Base-by-base conservation (phyloP, 192 early-diverging fungal genomes). In the Phlyctochytrium planicorne region DNA sequence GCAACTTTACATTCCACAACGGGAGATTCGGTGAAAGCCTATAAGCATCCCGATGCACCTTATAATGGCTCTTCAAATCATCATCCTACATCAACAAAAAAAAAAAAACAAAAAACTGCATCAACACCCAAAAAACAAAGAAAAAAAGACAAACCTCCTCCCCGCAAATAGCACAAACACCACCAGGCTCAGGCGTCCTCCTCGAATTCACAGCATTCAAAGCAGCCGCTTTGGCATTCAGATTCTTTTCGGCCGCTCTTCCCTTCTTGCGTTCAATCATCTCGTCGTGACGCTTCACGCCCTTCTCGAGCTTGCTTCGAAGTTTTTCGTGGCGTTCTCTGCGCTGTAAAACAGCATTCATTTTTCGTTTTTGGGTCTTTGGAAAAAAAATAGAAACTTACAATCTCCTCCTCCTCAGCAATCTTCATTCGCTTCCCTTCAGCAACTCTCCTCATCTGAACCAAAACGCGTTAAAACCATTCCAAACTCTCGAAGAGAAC, bases 181-280 rank as follows among this genome's bases (percentile, higher is more conserved):
- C 40, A 47, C 10, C 40, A 47, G 20, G 40, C 6, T 14, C 40
- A 47, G 40, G 40, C n/a, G n/a, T n/a, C n/a, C n/a, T n/a, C n/a
- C n/a, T n/a, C n/a, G n/a, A n/a, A n/a, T n/a, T n/a, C n/a, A n/a
- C n/a, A n/a, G 56, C 30, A 30, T 40, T 75, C 63, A 32, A 34
- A 33, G 59, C 24, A 60, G 75, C 37, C 20, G 55, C 57, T 23
- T 37, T n/a, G 20, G 74, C 63, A 74, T 75, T 66, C 35, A 50
- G 34, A 40, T 75, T 75, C 29, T 72, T 72, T 24, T 27, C 20
- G 3, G 74, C 73, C 10, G 73, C 74, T 6, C 62, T 24, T 2
- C 68, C 65, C 40, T 75, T 75, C 35, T 61, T 56, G 27, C 62
- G 63, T 37, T 75, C 24, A 10, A 76, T 23, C 12, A 40, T 17